Conservation (phyloP, 148 eudicot genomes). For the Rhododendron molle region DNA sequence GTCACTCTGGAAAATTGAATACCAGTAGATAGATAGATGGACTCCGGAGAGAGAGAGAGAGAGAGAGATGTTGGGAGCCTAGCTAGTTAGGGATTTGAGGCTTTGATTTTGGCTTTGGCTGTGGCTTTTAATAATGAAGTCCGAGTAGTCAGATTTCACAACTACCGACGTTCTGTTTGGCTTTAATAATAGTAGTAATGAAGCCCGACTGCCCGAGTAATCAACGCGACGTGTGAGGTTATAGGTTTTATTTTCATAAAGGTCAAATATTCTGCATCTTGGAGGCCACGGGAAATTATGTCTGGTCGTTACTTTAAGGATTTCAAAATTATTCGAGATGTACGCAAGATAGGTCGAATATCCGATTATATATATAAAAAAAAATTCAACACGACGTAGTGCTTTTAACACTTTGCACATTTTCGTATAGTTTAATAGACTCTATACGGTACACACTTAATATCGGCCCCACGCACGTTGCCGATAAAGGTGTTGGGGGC, state of each 20-base stretch:
- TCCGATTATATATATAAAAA: too few species aligned
- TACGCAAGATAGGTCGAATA: too few species aligned
- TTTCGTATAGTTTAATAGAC: too few species aligned
- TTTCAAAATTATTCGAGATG: fast-evolving
- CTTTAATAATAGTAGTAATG: too few species aligned
- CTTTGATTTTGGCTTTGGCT: not conserved
- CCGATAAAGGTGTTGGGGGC: too few species aligned
- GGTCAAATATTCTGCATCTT: fast-evolving
- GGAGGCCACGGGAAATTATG: fast-evolving
- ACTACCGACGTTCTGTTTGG: not conserved
- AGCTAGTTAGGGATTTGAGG: not conserved
- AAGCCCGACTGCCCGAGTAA: too few species aligned
- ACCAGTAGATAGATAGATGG: not conserved
- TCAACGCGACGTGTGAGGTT: too few species aligned
- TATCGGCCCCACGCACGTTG: too few species aligned
- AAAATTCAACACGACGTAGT: too few species aligned
- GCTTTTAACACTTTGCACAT: too few species aligned
- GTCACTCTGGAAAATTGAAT: not conserved
- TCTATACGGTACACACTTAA: too few species aligned
- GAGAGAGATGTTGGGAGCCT: not conserved
- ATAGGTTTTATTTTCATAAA: fast-evolving
- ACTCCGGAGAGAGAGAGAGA: not conserved
- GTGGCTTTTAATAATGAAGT: not conserved
- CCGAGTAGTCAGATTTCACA: not conserved
- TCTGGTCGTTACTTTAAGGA: fast-evolving